These are phyloP conservation scores for Cardamine resedifolia DNA, from an alignment of 345 rosid species.

Conservation along the genomic window DNA sequence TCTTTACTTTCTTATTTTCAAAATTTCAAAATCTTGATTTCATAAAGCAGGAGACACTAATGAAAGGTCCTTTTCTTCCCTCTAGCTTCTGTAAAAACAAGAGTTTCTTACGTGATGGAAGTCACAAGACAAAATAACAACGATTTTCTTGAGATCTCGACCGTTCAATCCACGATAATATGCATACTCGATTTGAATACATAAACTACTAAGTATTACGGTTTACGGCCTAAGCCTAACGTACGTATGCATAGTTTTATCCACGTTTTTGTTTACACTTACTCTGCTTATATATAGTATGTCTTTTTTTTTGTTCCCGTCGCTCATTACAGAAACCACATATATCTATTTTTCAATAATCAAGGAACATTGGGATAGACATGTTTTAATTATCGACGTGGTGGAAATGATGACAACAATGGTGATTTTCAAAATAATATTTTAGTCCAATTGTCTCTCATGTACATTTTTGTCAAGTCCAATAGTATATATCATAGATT, in stretches of 20 bases:
- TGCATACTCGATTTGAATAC: too few species aligned
- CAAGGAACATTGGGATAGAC: not conserved
- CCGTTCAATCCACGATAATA: constrained; percentile 20
- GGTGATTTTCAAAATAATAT: not conserved
- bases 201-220: too few species aligned
- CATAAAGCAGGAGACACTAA: constrained; percentile 1
- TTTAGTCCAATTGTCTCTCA: not conserved
- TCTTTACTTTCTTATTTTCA: not conserved
- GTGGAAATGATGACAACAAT: not conserved
- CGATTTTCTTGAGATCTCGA: constrained; percentile 26
- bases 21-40: not conserved
- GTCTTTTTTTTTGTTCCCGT: too few species aligned
- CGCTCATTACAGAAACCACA: too few species aligned
- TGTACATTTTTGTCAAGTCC: not conserved
- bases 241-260: too few species aligned
- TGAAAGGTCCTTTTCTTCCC: constrained; percentile 25
- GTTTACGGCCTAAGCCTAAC: too few species aligned
- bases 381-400: not conserved
- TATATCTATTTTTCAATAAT: not conserved
- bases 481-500: not conserved
- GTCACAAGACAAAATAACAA: constrained; percentile 19
- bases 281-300: too few species aligned
- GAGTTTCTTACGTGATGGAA: constrained; percentile 23
- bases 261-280: too few species aligned
- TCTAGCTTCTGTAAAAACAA: constrained; percentile 1